phyloP scores from a whole-genome alignment of 2,329 filamentous ascomycete species.

The Cyphellophora attinorum region DNA sequence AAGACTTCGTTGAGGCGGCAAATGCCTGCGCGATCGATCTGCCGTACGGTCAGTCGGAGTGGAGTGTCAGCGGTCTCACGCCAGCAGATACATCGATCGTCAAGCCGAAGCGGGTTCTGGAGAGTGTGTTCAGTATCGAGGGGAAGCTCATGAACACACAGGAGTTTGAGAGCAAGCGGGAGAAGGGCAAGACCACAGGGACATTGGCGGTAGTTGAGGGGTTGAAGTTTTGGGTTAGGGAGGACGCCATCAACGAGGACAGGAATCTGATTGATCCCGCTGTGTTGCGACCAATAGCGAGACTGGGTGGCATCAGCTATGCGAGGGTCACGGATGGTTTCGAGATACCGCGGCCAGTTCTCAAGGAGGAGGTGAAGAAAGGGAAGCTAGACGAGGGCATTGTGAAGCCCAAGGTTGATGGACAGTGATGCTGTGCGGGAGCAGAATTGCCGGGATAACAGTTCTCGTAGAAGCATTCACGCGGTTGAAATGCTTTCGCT shows the following conservation, averaged over 20 bases:
- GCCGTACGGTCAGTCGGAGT: slow-evolving; percentile 68
- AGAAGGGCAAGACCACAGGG: slow-evolving; percentile 64
- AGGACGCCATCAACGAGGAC: slow-evolving; percentile 77
- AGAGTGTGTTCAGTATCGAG: slow-evolving; percentile 77
- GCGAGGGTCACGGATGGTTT: slow-evolving; percentile 58
- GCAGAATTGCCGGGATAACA: too few relatives aligned
- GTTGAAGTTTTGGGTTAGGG: slow-evolving; percentile 76
- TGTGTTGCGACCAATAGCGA: slow-evolving; percentile 61
- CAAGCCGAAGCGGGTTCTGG: slow-evolving; percentile 61
- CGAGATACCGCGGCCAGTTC: slow-evolving; percentile 56
- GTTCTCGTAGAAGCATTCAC: too few relatives aligned
- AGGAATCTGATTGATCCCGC: slow-evolving; percentile 64
- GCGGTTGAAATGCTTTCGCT: too few relatives aligned
- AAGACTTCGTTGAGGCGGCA: slow-evolving; percentile 77
- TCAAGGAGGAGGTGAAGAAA: slow-evolving; percentile 3
- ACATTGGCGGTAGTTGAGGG: slow-evolving; percentile 73
- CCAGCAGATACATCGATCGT: slow-evolving; percentile 58
- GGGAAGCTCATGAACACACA: slow-evolving; percentile 62
- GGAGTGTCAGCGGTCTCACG: slow-evolving; percentile 67
- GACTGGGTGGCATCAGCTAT: slow-evolving; percentile 82
- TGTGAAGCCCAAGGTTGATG: not conserved
- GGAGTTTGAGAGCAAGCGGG: slow-evolving; percentile 67
- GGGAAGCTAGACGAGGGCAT: not conserved
- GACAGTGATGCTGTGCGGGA: not conserved
- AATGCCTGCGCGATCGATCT: slow-evolving; percentile 73